A percentile compares a stretch with the other conserved stretches of the same genome.
Evolutionary conservation across 75 land plant species (phyloP).

Genomic region (Larix kaempferi): DNA sequence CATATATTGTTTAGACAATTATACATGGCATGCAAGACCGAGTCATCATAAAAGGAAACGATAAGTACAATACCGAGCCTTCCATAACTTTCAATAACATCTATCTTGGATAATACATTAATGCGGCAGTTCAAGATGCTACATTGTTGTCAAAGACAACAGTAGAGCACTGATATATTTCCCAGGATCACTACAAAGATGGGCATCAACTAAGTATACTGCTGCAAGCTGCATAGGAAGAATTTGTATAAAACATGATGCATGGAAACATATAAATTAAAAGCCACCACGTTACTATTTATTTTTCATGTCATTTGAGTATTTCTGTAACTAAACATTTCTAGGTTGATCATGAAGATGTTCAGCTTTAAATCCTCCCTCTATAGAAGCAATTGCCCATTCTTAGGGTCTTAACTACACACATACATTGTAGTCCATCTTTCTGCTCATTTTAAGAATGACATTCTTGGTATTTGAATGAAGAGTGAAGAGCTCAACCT

Average conservation of each 20-base stretch:
- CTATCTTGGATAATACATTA: conserved; percentile 85
- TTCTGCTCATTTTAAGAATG: no score
- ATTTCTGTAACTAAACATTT: neutral
- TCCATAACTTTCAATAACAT: conserved; percentile 68
- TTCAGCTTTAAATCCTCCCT: neutral
- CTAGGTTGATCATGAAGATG: neutral
- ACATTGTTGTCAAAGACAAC: conserved; percentile 87
- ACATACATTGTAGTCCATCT: no score
- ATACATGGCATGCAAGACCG: neutral
- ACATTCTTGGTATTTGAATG: conserved; percentile 70
- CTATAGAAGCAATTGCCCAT: neutral
- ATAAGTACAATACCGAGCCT: conserved; percentile 42
- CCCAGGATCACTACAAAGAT: conserved; percentile 98
- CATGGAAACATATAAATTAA: neutral
- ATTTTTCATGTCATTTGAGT: neutral
- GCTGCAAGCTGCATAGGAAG: conserved; percentile 77
- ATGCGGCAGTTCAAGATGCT: conserved; percentile 98
- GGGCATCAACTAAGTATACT: conserved; percentile 95
- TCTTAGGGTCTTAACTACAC: neutral
- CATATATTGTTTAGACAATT: neutral
- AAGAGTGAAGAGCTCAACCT: conserved; percentile 94
- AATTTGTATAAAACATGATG: neutral
- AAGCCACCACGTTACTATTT: neutral
- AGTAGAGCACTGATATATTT: conserved; percentile 92
- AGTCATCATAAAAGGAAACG: neutral